phyloP scores from a whole-genome alignment of 2,329 filamentous ascomycete species.

The Alternaria arborescens region DNA sequence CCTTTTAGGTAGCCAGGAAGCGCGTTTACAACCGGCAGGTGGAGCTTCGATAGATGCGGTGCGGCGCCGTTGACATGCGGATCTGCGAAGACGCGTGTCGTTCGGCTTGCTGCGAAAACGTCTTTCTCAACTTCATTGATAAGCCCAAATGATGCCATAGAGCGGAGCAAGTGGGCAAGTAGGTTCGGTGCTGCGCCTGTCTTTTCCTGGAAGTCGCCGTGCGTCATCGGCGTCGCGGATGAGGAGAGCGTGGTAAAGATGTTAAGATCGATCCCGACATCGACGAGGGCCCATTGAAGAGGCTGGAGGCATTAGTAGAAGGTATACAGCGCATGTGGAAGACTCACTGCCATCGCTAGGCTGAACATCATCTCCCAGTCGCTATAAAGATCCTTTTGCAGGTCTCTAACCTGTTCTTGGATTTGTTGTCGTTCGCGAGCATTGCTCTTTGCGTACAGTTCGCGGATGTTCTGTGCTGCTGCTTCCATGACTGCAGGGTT shows the following conservation, averaged over 20 bases:
- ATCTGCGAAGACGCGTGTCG: conserved; percentile 39
- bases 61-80: conserved; percentile 38
- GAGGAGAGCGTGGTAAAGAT: background rate
- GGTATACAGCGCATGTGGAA: background rate
- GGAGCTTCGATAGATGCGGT: conserved; percentile 33
- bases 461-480: conserved; percentile 30
- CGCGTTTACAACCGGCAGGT: conserved; percentile 30
- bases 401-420: conserved; percentile 36
- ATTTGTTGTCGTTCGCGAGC: conserved; percentile 31
- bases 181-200: conserved; percentile 39
- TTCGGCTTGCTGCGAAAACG: conserved; percentile 39
- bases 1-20: conserved; percentile 44
- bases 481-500: conserved; percentile 28
- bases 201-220: conserved; percentile 29
- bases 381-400: conserved; percentile 36
- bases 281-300: background rate
- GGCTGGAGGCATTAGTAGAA: background rate
- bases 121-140: conserved; percentile 41
- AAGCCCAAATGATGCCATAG: conserved; percentile 37
- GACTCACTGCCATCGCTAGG: conserved; percentile 1
- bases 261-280: background rate
- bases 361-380: conserved; percentile 36
- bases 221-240: conserved; percentile 15
- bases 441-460: conserved; percentile 26
- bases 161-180: conserved; percentile 45